These are phyloP conservation scores for Betula pendula DNA, from an alignment of 306 rosid species.

Conservation along the genomic window DNA sequence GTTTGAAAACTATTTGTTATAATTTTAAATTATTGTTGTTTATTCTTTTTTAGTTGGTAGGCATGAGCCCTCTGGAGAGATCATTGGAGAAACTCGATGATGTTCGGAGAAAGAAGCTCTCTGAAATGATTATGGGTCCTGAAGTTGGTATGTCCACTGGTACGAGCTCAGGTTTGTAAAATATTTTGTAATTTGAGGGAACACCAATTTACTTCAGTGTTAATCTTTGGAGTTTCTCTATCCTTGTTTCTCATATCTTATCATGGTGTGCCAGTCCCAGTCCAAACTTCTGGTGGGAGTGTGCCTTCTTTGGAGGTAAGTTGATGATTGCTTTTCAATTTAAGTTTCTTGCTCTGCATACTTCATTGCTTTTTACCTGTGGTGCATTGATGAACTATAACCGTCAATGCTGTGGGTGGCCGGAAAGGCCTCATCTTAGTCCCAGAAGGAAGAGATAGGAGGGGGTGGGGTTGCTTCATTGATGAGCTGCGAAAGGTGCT, in stretches of 20 bases:
- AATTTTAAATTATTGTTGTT: constrained; percentile 24
- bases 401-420: no score
- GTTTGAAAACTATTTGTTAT: constrained; percentile 18
- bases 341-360: neutral
- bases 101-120: constrained; percentile 88
- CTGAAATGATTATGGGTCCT: constrained; percentile 91
- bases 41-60: constrained; percentile 65
- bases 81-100: constrained; percentile 97
- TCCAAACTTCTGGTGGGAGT: constrained; percentile 64
- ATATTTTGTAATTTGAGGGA: constrained; percentile 20
- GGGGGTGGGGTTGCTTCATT: no score
- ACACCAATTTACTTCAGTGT: neutral
- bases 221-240: constrained; percentile 16
- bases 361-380: constrained; percentile 1
- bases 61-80: constrained; percentile 96
- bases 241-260: constrained; percentile 28
- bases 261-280: constrained; percentile 52
- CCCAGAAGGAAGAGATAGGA: no score
- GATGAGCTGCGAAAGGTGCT: no score
- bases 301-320: constrained; percentile 63
- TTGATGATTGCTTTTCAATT: constrained; percentile 11
- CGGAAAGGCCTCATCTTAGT: no score
- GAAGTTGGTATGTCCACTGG: constrained; percentile 65
- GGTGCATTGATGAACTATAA: no score
- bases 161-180: constrained; percentile 64